Evolutionary conservation across 164 flowering plant genomes (phyloP).

Genomic region (Nelumbo lutea): DNA sequence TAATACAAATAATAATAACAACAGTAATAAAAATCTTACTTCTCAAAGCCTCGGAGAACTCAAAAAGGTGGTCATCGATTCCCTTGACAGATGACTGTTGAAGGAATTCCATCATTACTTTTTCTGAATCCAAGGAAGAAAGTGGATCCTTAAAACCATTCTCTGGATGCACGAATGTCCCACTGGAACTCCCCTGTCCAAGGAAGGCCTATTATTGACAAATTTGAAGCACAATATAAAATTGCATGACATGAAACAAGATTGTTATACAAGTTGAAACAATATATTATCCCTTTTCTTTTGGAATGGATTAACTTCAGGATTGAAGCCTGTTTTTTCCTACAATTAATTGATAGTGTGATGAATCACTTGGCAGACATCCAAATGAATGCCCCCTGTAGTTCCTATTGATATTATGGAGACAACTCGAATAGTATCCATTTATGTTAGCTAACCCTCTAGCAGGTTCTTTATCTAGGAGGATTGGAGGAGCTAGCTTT

Average conservation of each 20-base stretch:
- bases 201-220: not conserved
- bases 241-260: not conserved
- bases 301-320: not conserved
- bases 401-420: no score
- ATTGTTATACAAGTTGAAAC: not conserved
- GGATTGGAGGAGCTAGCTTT: no score
- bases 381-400: no score
- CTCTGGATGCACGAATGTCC: constrained; percentile 35
- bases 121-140: constrained; percentile 48
- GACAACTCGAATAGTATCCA: no score
- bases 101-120: constrained; percentile 55
- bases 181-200: constrained; percentile 44
- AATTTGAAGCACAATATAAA: not conserved
- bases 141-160: constrained; percentile 48
- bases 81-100: constrained; percentile 50
- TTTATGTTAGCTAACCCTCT: no score
- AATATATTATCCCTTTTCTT: not conserved
- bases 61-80: constrained; percentile 82
- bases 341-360: not conserved
- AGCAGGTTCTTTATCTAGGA: no score
- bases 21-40: constrained; percentile 36
- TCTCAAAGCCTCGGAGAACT: constrained; percentile 91
- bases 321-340: not conserved
- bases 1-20: no score
- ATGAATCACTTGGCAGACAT: no score